Base-by-base conservation (phyloP, 306 rosid genomes). In the Argentina anserina region DNA sequence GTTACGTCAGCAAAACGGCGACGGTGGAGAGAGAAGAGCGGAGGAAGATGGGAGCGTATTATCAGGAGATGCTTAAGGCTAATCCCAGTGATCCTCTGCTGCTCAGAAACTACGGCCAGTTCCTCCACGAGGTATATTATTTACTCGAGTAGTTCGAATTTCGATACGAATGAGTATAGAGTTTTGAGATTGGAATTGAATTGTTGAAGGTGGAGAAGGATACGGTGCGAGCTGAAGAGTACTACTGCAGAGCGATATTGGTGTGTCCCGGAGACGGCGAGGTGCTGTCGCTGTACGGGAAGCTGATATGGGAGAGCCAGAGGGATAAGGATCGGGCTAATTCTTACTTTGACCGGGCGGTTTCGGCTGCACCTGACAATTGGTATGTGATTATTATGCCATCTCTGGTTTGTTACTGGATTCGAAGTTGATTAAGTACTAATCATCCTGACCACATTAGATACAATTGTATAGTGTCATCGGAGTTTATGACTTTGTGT, bases 31-130 rank as follows among this genome's bases (percentile, higher is more conserved):
- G 67, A 74, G 81, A 66, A 34, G 90, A 87, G 0, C 68, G 69
- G 58, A 81, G 83, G 43, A 82, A 84, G 84, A 83, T 93, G 39
- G 85, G 86, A n/a, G 94, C 71, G 58, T 91, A 87, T 42, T 93
- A 93, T 76, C 76, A 71, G 78, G 75, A 87, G 65, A 79, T 87
- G 96, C 53, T 93, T 74, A 86, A 85, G 81, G 76, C 83, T 36
- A 84, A 93, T 73, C 98, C 97, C 2, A 71, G 81, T 28, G 92
- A 93, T 56, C 79, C 97, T n/a, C 92, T 93, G 46, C 76, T 93
- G 26, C 87, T 90, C 9, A 81, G 96, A 76, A 93, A 93, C 71
- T 93, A 93, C 84, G 97, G 82, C 13, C 89, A 87, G 80, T 93
- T 77, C 83, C 81, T 93, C 47, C 87, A 90, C 60, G 90, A 89